Percentiles rank a stretch among this genome's conserved stretches.
Evolutionary conservation across 768 basidiomycete genomes (phyloP).

Genomic region (Clitopilus passeckerianus): DNA sequence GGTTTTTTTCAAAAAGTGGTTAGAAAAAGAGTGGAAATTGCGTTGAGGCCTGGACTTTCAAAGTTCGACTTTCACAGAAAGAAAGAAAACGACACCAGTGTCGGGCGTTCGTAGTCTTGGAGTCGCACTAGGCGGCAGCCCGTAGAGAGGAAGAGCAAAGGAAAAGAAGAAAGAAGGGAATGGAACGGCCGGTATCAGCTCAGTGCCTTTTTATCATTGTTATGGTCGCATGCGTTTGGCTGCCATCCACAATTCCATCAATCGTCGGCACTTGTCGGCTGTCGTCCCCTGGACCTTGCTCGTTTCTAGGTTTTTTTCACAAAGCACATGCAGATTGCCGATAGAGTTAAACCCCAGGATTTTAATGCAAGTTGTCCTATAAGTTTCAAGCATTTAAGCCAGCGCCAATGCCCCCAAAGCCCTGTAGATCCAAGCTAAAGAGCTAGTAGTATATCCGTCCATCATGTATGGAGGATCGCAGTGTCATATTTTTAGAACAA

Average conservation of each 20-base stretch:
- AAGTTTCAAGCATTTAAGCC: background rate
- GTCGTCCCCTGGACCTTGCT: conserved; percentile 4
- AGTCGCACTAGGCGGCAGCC: conserved; percentile 39
- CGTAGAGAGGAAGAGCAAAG: conserved; percentile 14
- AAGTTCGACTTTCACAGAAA: conserved; percentile 17
- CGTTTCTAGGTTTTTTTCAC: background rate
- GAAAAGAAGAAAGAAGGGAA: conserved; percentile 3
- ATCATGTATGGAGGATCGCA: background rate
- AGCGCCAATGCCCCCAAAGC: background rate
- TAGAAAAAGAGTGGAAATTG: conserved; percentile 23
- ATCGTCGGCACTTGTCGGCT: conserved; percentile 11
- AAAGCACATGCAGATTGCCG: background rate
- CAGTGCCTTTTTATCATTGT: conserved; percentile 1
- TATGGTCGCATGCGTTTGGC: conserved; percentile 8
- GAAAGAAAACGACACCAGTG: conserved; percentile 50
- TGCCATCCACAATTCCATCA: conserved; percentile 3
- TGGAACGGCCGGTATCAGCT: background rate
- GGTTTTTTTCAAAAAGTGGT: conserved; percentile 13
- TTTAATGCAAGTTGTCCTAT: too few species aligned
- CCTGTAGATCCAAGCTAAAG: background rate
- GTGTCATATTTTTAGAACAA: background rate
- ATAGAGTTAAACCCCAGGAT: too few species aligned
- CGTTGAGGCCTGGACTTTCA: conserved; percentile 23
- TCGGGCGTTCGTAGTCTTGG: conserved; percentile 39
- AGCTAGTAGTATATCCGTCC: background rate